These are phyloP conservation scores for Candida tallmaniae DNA, from an alignment of 805 yeast genomes.

Conservation along the genomic window DNA sequence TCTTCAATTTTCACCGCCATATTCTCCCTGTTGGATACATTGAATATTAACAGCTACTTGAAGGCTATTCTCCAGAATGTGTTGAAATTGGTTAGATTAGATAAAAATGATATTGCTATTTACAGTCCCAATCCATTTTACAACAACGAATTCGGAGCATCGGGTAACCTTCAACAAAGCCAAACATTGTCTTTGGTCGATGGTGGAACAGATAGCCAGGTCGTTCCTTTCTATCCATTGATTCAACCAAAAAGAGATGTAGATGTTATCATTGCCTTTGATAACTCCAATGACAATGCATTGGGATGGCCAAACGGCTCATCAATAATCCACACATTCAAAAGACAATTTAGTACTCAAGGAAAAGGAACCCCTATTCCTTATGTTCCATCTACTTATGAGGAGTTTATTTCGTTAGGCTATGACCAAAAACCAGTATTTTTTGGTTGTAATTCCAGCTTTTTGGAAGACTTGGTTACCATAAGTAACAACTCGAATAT, in stretches of 20 bases:
- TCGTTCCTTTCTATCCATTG: slow-evolving; percentile 38
- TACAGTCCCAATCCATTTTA: slow-evolving; percentile 40
- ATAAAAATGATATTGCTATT: slow-evolving; percentile 33
- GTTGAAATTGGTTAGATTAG: slow-evolving; percentile 15
- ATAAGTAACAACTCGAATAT: slow-evolving; percentile 15
- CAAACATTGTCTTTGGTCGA: slow-evolving; percentile 35
- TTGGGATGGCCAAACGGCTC: slow-evolving; percentile 43
- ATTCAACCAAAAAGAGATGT: slow-evolving; percentile 31
- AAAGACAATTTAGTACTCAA: slow-evolving; percentile 33
- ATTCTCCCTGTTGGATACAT: slow-evolving; percentile 12
- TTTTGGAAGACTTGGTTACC: slow-evolving; percentile 49
- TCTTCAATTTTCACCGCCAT: slow-evolving; percentile 35
- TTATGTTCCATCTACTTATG: slow-evolving; percentile 60
- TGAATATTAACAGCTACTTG: slow-evolving; percentile 18
- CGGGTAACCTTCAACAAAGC: slow-evolving; percentile 17
- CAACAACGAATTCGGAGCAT: slow-evolving; percentile 15
- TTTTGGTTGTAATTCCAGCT: slow-evolving; percentile 74
- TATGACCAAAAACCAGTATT: slow-evolving; percentile 67
- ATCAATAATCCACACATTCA: slow-evolving; percentile 30
- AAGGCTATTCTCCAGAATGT: slow-evolving; percentile 21
- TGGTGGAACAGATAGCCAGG: slow-evolving; percentile 42
- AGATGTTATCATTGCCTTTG: slow-evolving; percentile 41
- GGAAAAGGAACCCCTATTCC: slow-evolving; percentile 70
- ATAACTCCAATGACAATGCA: slow-evolving; percentile 37
- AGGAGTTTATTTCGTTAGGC: slow-evolving; percentile 57